Evolutionary conservation across 768 basidiomycete species (phyloP), one percentile per base, ranked within the genome.

Genomic region (Porpolomopsis calyptriformis): DNA sequence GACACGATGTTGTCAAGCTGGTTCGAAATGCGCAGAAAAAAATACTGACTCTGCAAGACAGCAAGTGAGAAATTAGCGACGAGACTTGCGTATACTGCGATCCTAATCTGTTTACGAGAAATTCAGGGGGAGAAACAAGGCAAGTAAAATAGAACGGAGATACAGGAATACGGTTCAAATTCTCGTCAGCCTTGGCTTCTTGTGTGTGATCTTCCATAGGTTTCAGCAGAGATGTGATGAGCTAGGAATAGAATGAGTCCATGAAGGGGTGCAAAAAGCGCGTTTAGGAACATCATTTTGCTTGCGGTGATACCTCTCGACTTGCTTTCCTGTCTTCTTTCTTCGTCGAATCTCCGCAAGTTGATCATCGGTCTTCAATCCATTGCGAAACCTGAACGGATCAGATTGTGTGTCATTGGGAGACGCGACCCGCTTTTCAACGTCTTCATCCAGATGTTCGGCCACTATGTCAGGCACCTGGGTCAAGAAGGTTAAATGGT

Each of bases 141-240:
- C 26, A 6, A 11, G 35, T 19, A 12, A 34, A 24, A 41, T 49
- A n/a, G n/a, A n/a, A n/a, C n/a, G n/a, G 19, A 63, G 77, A 51
- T 56, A 87, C 87, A 16, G 82, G 71, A 39, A 87, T 54, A 16
- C 85, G 81, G 29, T 74, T 69, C 24, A 72, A 71, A 27, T 82
- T 76, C 58, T 82, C 83, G 25, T 81, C 78, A 10, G 73, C 70
- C 49, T 70, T 74, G 12, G 90, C 91, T 55, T 94, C 88, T 42
- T 78, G 74, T 0, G 89, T 89, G 56, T 92, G 86, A 26, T 83
- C 80, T 27, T 90, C 85, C 77, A 98, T 84, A 1, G 91, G 77
- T 63, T 94, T 96, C 26, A 98, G 73, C 50, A 97, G 64, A n/a
- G 78, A 74, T n/a, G 66, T 59, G 51, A 98, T 94, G 49, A 92